Percentiles rank a stretch among this genome's conserved stretches.
Evolutionary conservation across 1,284 basidiomycete genomes (phyloP).

Genomic region (Porogramme epimiltina): DNA sequence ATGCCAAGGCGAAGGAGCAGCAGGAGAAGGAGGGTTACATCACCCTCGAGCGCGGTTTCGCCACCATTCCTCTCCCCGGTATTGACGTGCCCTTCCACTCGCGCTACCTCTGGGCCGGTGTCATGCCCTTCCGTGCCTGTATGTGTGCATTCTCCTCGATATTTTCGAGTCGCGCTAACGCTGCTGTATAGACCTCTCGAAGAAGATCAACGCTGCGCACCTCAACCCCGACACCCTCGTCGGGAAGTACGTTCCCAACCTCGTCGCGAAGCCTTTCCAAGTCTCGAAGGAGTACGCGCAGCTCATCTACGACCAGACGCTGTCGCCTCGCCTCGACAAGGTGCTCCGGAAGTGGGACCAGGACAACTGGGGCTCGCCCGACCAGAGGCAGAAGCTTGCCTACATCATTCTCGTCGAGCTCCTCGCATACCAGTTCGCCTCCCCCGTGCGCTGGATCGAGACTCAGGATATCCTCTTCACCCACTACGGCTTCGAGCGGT

Average conservation of each 20-base stretch:
- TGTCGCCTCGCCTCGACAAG: constrained; percentile 91
- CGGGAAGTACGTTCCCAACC: constrained; percentile 96
- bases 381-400: constrained; percentile 89
- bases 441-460: constrained; percentile 98
- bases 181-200: constrained; percentile 78
- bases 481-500: constrained; percentile 88
- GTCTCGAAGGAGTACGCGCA: constrained; percentile 91
- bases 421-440: constrained; percentile 95
- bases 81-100: constrained; percentile 99
- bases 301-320: constrained; percentile 93
- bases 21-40: constrained; percentile 88
- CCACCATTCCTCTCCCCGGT: constrained; percentile 93
- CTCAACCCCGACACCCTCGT: constrained; percentile 92
- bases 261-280: constrained; percentile 94
- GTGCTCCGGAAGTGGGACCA: constrained; percentile 93
- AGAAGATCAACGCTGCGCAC: constrained; percentile 93
- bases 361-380: constrained; percentile 83
- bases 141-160: constrained; percentile 34
- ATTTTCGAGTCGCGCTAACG: constrained; percentile 21
- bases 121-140: constrained; percentile 95
- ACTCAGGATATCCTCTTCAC: constrained; percentile 95
- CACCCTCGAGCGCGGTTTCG: constrained; percentile 94
- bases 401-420: constrained; percentile 97
- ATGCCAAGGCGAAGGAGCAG: constrained; percentile 77
- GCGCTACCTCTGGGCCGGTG: constrained; percentile 97